Evolutionary conservation across 1,284 basidiomycete species (phyloP), one percentile per base, ranked within the genome.

Genomic region (Taiwanofungus camphoratus): DNA sequence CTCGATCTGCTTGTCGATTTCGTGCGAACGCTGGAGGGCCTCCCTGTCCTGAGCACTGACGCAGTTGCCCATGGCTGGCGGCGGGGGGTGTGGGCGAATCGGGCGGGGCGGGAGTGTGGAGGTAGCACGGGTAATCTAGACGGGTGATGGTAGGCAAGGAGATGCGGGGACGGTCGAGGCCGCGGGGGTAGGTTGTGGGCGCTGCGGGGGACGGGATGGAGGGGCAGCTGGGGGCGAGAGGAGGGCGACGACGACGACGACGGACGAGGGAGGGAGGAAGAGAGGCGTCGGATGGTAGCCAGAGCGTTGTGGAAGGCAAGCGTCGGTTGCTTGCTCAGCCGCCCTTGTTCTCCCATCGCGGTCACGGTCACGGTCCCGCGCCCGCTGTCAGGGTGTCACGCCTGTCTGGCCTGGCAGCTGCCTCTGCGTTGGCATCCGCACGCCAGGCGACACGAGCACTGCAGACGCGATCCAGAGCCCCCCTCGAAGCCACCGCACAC

Each of bases 1-100:
- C 57, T 87, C 79, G 33, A 88, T 76, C 62, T 78, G 73, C 43
- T 69, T 72, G 70, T 88, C 84, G 54, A 88, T 88, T 53, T 72
- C 71, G 55, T 83, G 77, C 41, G 82, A 88, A 58, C 75, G 74
- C 51, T 81, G 75, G 60, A 76, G 82, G 52, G 74, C 80, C 22
- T 69, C 73, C 46, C 71, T 71, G 64, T 81, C 81, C 50, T 69
- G 68, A 30, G 68, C 64, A 42, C 81, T 82, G 33, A 76, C 65
- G 56, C 82, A 85, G 58, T 75, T 79, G 49, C 83, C 83, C 83
- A 86, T 86, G 19, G 48, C 46, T 42, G 36, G 20, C 5, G 20
- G 21, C 5, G 34, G 5, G 22, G 38, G 16, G 16, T 8, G 29
- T 20, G 22, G 19, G 31, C 19, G 8, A 24, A 32, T 29, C 15